Evolutionary conservation across 2,329 filamentous ascomycete species (phyloP).

Genomic region (Fusarium sp.): DNA sequence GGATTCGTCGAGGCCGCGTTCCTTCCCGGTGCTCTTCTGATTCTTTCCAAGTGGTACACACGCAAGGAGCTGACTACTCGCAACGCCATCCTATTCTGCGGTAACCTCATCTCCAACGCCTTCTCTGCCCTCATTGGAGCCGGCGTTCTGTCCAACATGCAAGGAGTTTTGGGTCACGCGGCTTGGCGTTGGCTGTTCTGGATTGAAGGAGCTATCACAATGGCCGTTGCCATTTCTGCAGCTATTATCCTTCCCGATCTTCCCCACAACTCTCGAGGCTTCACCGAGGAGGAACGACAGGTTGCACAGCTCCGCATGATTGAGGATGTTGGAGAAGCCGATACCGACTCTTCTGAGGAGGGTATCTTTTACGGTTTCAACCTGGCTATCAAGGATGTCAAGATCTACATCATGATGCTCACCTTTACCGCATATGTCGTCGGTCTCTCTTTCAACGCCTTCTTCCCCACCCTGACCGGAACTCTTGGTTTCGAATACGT

Average conservation of each 20-base stretch:
- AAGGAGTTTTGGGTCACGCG: slow-evolving; percentile 60
- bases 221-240: slow-evolving; percentile 56
- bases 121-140: slow-evolving; percentile 67
- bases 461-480: slow-evolving; percentile 62
- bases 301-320: slow-evolving; percentile 64
- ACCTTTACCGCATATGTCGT: slow-evolving; percentile 68
- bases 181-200: slow-evolving; percentile 70
- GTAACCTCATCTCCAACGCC: slow-evolving; percentile 66
- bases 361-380: slow-evolving; percentile 61
- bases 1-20: slow-evolving; percentile 71
- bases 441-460: slow-evolving; percentile 65
- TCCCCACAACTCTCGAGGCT: slow-evolving; percentile 64
- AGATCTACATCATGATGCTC: slow-evolving; percentile 70
- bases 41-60: slow-evolving; percentile 73
- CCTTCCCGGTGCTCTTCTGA: slow-evolving; percentile 67
- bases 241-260: slow-evolving; percentile 62
- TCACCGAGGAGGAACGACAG: slow-evolving; percentile 64
- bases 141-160: slow-evolving; percentile 66
- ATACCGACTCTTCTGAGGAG: slow-evolving; percentile 59
- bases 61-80: slow-evolving; percentile 62
- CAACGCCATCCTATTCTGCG: slow-evolving; percentile 66
- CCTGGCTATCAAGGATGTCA: slow-evolving; percentile 66
- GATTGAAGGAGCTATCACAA: slow-evolving; percentile 64
- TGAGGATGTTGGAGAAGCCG: slow-evolving; percentile 65
- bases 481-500: slow-evolving; percentile 62